These are phyloP conservation scores for Triticum dicoccoides DNA, from an alignment of 176 grass and related monocot genomes.

Conservation along the genomic window DNA sequence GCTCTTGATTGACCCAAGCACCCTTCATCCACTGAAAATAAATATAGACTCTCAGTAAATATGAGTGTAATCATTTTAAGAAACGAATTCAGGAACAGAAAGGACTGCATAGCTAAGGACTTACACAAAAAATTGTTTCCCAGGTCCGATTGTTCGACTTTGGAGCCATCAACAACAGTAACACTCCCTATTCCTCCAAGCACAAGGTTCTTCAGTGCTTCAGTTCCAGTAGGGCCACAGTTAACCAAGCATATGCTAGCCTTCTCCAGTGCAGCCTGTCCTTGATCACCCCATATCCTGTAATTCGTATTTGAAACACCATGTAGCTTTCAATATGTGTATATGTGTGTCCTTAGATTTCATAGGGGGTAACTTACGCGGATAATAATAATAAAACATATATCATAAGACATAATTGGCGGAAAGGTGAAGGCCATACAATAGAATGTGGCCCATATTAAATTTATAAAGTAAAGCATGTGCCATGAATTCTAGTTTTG, in stretches of 20 bases:
- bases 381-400: neutral
- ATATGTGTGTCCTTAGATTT: neutral
- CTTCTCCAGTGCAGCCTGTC: conserved; percentile 81
- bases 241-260: conserved; percentile 91
- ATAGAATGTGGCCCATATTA: neutral
- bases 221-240: conserved; percentile 83
- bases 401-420: neutral
- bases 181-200: conserved; percentile 85
- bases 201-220: conserved; percentile 87
- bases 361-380: neutral
- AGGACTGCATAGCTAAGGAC: neutral
- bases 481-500: neutral
- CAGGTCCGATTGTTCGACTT: conserved; percentile 75
- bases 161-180: conserved; percentile 85
- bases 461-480: neutral
- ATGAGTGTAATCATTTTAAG: conserved; percentile 9
- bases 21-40: conserved; percentile 69
- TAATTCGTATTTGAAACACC: conserved; percentile 11
- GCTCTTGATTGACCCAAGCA: conserved; percentile 88
- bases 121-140: conserved; percentile 95
- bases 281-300: conserved; percentile 86
- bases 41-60: conserved; percentile 22
- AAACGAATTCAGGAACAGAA: conserved; percentile 2
- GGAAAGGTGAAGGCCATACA: neutral
- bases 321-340: conserved; percentile 9